A percentile compares a stretch with the other conserved stretches of the same genome.
phyloP scores from a whole-genome alignment of 2,329 filamentous ascomycete genomes.

The Scleromitrula shiraiana region DNA sequence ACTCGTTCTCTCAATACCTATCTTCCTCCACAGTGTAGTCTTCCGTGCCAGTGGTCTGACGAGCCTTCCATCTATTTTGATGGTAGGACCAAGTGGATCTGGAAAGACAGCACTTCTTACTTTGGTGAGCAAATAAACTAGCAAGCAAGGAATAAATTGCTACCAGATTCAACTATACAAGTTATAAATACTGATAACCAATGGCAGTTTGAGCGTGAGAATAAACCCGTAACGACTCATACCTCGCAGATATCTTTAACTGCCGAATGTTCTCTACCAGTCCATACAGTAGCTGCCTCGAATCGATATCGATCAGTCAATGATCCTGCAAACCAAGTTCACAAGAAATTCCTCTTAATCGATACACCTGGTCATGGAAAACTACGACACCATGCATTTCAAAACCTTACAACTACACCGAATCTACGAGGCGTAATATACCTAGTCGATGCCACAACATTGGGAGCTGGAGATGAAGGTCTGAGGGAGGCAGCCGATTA shows the following conservation, averaged over 20 bases:
- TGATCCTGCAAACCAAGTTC: constrained; percentile 48
- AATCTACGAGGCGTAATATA: constrained; percentile 72
- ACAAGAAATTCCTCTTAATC: constrained; percentile 66
- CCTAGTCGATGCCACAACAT: constrained; percentile 73
- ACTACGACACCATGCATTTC: constrained; percentile 63
- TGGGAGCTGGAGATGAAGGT: constrained; percentile 46
- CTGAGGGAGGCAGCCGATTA: constrained; percentile 72
- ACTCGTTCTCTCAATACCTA: constrained; percentile 63
- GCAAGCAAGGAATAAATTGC: not conserved
- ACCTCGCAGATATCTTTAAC: constrained; percentile 54
- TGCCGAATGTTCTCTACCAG: constrained; percentile 47
- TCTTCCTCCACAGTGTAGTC: constrained; percentile 65
- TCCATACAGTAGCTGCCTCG: constrained; percentile 43
- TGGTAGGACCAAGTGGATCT: constrained; percentile 70
- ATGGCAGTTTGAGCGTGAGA: constrained; percentile 45
- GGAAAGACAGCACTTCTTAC: constrained; percentile 90
- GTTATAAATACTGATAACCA: constrained; percentile 10
- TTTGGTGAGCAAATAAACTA: constrained; percentile 43
- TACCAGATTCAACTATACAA: not conserved
- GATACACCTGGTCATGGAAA: constrained; percentile 97
- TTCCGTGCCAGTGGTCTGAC: constrained; percentile 62
- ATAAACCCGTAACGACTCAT: constrained; percentile 37
- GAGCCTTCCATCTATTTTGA: constrained; percentile 66
- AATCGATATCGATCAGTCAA: constrained; percentile 58
- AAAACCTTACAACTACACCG: constrained; percentile 37